phyloP scores from a whole-genome alignment of 2,329 filamentous ascomycete genomes.

The Ascochyta lentis region DNA sequence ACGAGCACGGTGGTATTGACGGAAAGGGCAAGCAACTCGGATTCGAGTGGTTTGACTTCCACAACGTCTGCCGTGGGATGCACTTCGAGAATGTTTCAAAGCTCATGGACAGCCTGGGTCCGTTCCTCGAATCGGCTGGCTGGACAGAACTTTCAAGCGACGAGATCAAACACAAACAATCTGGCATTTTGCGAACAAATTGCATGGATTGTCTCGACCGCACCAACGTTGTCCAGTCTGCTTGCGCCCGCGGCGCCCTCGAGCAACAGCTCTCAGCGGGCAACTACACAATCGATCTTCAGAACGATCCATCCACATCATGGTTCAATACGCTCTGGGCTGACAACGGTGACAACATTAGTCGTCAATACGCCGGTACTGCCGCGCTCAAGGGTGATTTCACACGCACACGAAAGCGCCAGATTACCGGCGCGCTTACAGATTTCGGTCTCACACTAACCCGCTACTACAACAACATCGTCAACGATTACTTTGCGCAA shows the following conservation, averaged over 20 bases:
- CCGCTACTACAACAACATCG: slow-evolving; percentile 82
- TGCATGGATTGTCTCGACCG: slow-evolving; percentile 99
- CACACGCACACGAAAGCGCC: slow-evolving; percentile 86
- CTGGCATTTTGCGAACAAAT: slow-evolving; percentile 86
- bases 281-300: slow-evolving; percentile 76
- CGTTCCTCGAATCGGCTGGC: slow-evolving; percentile 72
- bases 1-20: slow-evolving; percentile 62
- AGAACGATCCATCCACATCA: slow-evolving; percentile 77
- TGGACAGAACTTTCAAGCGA: slow-evolving; percentile 68
- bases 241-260: slow-evolving; percentile 81
- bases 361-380: slow-evolving; percentile 93
- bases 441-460: slow-evolving; percentile 90
- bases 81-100: slow-evolving; percentile 93
- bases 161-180: slow-evolving; percentile 60
- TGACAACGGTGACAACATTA: slow-evolving; percentile 95
- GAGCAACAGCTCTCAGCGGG: slow-evolving; percentile 79
- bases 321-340: slow-evolving; percentile 99
- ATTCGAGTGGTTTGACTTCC: slow-evolving; percentile 99
- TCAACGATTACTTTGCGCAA: slow-evolving; percentile 97
- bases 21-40: slow-evolving; percentile 59
- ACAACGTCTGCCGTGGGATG: slow-evolving; percentile 91
- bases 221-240: slow-evolving; percentile 95
- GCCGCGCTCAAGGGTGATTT: slow-evolving; percentile 97
- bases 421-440: slow-evolving; percentile 89
- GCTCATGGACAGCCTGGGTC: slow-evolving; percentile 73